Conservation (phyloP, 768 basidiomycete genomes). For the Imleria badia region DNA sequence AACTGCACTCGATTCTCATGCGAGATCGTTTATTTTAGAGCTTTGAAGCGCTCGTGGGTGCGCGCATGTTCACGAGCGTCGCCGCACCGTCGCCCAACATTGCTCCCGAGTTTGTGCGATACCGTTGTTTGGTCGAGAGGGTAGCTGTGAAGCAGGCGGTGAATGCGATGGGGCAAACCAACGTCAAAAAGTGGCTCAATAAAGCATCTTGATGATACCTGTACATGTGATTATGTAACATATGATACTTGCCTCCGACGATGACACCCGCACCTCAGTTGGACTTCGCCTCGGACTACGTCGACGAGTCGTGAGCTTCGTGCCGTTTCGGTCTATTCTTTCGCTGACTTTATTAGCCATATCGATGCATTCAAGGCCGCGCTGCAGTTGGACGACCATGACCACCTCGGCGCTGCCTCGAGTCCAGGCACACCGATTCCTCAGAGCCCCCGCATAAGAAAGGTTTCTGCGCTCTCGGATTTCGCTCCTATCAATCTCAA, state of each 20-base stretch:
- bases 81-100: constrained; percentile 48
- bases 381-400: constrained; percentile 57
- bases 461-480: constrained; percentile 81
- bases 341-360: constrained; percentile 41
- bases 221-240: constrained; percentile 27
- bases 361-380: constrained; percentile 80
- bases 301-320: constrained; percentile 65
- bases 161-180: constrained; percentile 64
- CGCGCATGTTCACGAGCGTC: constrained; percentile 55
- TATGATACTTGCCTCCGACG: neutral
- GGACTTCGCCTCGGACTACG: constrained; percentile 53
- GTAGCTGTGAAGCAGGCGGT: constrained; percentile 68
- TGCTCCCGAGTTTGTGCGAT: constrained; percentile 71
- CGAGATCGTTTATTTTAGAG: constrained; percentile 45
- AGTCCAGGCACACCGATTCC: constrained; percentile 23
- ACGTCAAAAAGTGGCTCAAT: constrained; percentile 75
- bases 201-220: constrained; percentile 38
- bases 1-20: neutral
- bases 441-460: constrained; percentile 57
- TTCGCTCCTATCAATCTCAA: constrained; percentile 88
- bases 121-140: constrained; percentile 64
- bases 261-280: constrained; percentile 14
- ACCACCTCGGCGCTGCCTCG: constrained; percentile 22
- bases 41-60: constrained; percentile 66
- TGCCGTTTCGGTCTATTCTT: neutral